Percentiles rank a stretch among this genome's conserved stretches.
These are phyloP conservation scores for Racocetra persica DNA, from an alignment of 371 early-diverging fungal genomes.

Conservation along the genomic window DNA sequence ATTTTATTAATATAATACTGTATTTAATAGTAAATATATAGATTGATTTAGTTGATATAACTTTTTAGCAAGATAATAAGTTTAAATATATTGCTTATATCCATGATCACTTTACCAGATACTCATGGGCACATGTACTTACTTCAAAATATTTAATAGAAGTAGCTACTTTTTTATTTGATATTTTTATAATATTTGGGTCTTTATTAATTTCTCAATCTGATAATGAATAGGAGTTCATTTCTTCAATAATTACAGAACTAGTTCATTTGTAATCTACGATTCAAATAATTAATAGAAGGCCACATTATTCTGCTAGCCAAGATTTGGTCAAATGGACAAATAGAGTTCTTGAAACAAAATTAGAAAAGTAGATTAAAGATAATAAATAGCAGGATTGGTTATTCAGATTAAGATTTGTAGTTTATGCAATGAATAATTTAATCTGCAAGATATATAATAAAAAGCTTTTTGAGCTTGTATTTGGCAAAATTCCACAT, in stretches of 20 bases:
- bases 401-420: background rate
- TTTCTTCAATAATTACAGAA: too few relatives aligned
- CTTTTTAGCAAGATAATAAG: background rate
- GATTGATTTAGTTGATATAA: slow-evolving; percentile 19
- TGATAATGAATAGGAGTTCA: too few relatives aligned
- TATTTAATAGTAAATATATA: too few relatives aligned
- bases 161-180: too few relatives aligned
- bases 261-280: background rate
- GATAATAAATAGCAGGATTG: background rate
- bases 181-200: background rate
- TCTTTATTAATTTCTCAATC: too few relatives aligned
- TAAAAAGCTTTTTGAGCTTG: background rate
- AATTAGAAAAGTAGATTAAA: background rate
- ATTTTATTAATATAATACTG: too few relatives aligned
- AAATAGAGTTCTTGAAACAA: slow-evolving; percentile 15
- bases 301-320: background rate
- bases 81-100: background rate
- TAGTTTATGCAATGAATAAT: slow-evolving; percentile 15
- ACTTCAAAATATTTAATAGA: slow-evolving; percentile 2
- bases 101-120: slow-evolving; percentile 7
- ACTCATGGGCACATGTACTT: background rate
- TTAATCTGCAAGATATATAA: background rate
- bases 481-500: background rate
- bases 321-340: background rate
- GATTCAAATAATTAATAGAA: slow-evolving; percentile 24